These are phyloP conservation scores for Luvunga scandens DNA, from an alignment of 345 rosid species.

Conservation along the genomic window DNA sequence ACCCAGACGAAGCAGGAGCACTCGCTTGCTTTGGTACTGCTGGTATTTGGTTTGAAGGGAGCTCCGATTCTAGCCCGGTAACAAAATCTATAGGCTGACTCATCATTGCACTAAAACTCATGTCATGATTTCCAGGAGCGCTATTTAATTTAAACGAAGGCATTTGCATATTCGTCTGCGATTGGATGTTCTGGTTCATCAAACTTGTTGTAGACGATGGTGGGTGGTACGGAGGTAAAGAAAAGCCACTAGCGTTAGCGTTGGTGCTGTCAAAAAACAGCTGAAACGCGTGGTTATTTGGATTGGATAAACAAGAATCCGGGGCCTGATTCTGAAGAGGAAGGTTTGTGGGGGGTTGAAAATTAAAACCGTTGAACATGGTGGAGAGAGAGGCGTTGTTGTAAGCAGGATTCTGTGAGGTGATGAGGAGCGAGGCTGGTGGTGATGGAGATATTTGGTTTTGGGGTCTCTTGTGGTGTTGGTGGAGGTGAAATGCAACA, in stretches of 20 bases:
- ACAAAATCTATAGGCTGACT: constrained; percentile 15
- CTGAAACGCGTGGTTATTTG: constrained; percentile 17
- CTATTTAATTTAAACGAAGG: constrained; percentile 6
- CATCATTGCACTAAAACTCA: constrained; percentile 52
- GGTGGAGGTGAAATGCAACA: constrained; percentile 24
- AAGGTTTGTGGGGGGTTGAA: constrained; percentile 17
- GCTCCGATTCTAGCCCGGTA: constrained; percentile 23
- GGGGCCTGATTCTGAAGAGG: constrained; percentile 19
- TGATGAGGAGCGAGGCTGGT: constrained; percentile 32
- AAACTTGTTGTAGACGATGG: constrained; percentile 13
- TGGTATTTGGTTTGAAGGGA: constrained; percentile 51
- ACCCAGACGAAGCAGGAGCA: constrained; percentile 15
- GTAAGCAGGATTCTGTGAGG: constrained; percentile 23
- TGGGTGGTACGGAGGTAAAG: constrained; percentile 23
- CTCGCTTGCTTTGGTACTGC: constrained; percentile 12
- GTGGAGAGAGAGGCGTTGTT: constrained; percentile 25
- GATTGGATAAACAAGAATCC: constrained; percentile 13
- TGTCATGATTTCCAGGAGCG: not conserved
- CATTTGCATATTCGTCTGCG: not conserved
- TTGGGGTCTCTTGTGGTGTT: constrained; percentile 20
- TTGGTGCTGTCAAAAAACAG: not conserved
- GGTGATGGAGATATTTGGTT: constrained; percentile 30
- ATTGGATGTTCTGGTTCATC: constrained; percentile 12
- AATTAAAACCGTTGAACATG: constrained; percentile 17
- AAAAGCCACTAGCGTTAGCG: constrained; percentile 13